phyloP scores from a whole-genome alignment of 2,329 filamentous ascomycete genomes.

The Pseudopyrenochaeta lycopersici region DNA sequence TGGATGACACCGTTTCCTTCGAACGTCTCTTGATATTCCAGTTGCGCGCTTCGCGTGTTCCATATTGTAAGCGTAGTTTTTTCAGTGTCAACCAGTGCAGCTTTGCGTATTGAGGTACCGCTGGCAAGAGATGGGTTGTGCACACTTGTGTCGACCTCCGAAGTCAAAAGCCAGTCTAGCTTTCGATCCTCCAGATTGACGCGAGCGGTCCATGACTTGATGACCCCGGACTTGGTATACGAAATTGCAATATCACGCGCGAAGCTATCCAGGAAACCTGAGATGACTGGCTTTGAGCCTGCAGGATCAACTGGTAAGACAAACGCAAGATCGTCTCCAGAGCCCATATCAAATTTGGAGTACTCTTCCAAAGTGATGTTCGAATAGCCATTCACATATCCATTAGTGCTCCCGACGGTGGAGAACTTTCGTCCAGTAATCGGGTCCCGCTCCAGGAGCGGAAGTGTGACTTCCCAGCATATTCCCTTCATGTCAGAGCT shows the following conservation, averaged over 20 bases:
- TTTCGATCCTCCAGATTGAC: slow-evolving; percentile 67
- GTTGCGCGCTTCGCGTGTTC: slow-evolving; percentile 82
- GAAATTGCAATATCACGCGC: slow-evolving; percentile 86
- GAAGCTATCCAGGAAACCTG: slow-evolving; percentile 85
- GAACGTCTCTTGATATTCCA: slow-evolving; percentile 83
- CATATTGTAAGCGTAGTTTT: slow-evolving; percentile 85
- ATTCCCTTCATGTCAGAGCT: slow-evolving; percentile 80
- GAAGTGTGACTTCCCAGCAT: slow-evolving; percentile 79
- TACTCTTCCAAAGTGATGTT: slow-evolving; percentile 68
- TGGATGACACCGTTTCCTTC: slow-evolving; percentile 77
- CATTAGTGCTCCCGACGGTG: slow-evolving; percentile 30
- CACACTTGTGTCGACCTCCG: slow-evolving; percentile 81
- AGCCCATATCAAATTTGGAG: slow-evolving; percentile 73
- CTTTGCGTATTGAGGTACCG: slow-evolving; percentile 86
- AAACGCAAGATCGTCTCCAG: slow-evolving; percentile 62
- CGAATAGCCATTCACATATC: slow-evolving; percentile 38
- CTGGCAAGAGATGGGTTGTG: slow-evolving; percentile 78
- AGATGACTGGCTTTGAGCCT: slow-evolving; percentile 73
- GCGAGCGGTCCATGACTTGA: slow-evolving; percentile 86
- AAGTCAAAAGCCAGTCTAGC: slow-evolving; percentile 84
- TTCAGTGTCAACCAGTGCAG: slow-evolving; percentile 78
- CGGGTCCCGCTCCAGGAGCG: slow-evolving; percentile 50
- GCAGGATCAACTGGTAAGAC: slow-evolving; percentile 87
- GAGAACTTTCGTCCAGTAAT: slow-evolving; percentile 39
- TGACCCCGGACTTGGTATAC: slow-evolving; percentile 76